Evolutionary conservation across 805 yeast species (phyloP), one percentile per base, ranked within the genome.

Genomic region (Metschnikowia hibisci): DNA sequence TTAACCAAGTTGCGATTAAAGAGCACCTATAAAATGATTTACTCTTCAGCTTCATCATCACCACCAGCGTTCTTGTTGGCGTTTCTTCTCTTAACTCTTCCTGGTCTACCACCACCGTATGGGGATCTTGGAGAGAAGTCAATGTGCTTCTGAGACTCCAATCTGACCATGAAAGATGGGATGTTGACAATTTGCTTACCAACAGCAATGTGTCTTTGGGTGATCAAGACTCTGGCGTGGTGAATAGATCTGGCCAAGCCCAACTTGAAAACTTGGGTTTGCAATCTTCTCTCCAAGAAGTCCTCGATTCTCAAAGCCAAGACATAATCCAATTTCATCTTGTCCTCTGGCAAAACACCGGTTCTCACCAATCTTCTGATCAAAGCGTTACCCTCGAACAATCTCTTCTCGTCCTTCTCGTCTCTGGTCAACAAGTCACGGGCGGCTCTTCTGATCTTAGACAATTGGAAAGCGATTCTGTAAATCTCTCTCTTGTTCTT

Each of bases 81-180:
- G 82, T 85, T 82, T 77, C 81, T 87, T 85, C 98, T 88, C 84
- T 93, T 95, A 69, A 88, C 96, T 84, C 99, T 93, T 75, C 99
- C 99, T 63, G 99, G 95, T 82, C 99, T 91, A 65, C 96, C 99
- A 80, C 99, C 99, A 76, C 99, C 99, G 90, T 87, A 91, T 76
- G 99, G 99, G 61, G 99, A 93, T 74, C 87, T 88, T 73, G 93
- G 85, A 66, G 99, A 95, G 67, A 91, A 93, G 84, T 93, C 98
- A 78, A 93, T 88, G 89, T 93, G 98, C 87, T 93, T 93, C 80
- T 93, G 99, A 61, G 99, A 90, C 81, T 93, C 99, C 73, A 93
- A 86, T 82, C 99, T 95, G 58, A 93, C 99, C 84, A 90, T 86
- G 91, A 93, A 93, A 59, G 98, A 91, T 76, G 99, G 98, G 62